Conservation (phyloP, 2,329 filamentous ascomycete genomes). For the Fusarium buxicola region DNA sequence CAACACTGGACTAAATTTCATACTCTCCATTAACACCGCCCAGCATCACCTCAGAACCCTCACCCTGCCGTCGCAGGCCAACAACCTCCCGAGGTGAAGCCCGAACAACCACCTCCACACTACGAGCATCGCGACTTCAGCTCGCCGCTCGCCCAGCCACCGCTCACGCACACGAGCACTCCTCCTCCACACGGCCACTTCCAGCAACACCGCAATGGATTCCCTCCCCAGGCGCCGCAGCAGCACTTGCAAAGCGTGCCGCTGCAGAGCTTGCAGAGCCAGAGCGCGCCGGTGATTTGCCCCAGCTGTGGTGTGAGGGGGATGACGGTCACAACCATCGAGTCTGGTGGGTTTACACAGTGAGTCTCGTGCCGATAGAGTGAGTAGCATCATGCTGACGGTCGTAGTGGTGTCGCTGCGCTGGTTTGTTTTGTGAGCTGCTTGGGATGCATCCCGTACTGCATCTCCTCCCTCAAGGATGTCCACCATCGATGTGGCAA, state of each 20-base stretch:
- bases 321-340: slow-evolving; percentile 18
- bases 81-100: not conserved
- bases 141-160: slow-evolving; percentile 25
- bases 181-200: not conserved
- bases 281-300: slow-evolving; percentile 35
- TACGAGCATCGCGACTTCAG: slow-evolving; percentile 16
- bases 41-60: slow-evolving; percentile 21
- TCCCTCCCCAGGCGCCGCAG: slow-evolving; percentile 3
- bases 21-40: not conserved
- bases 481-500: slow-evolving; percentile 40
- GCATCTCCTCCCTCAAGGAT: slow-evolving; percentile 34
- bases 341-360: slow-evolving; percentile 35
- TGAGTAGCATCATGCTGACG: not conserved
- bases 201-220: not conserved
- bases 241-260: slow-evolving; percentile 19
- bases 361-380: slow-evolving; percentile 8
- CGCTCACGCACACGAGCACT: slow-evolving; percentile 3
- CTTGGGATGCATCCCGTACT: slow-evolving; percentile 40
- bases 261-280: slow-evolving; percentile 23
- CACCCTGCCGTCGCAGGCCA: not conserved
- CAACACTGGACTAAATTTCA: no score
- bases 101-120: slow-evolving; percentile 16
- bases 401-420: slow-evolving; percentile 34
- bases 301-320: slow-evolving; percentile 23
- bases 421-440: slow-evolving; percentile 33